phyloP scores from a whole-genome alignment of 1,139 yeast species.

The Yamadazyma sp. region DNA sequence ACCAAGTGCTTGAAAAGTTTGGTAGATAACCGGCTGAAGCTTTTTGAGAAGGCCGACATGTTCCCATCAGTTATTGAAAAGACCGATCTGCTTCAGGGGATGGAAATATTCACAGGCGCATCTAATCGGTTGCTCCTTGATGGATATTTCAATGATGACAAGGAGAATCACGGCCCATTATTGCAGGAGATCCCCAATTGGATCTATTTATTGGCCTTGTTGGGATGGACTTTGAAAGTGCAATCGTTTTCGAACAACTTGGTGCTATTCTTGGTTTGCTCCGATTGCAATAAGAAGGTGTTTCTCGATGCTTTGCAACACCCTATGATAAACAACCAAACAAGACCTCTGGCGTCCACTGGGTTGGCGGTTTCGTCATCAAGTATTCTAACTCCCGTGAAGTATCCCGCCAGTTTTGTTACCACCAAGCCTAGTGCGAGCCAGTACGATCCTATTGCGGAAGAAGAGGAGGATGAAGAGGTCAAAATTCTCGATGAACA shows the following conservation, averaged over 20 bases:
- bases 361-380: slow-evolving; percentile 23
- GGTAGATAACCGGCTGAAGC: slow-evolving; percentile 28
- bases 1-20: slow-evolving; percentile 28
- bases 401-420: slow-evolving; percentile 21
- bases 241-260: slow-evolving; percentile 29
- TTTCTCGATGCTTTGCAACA: slow-evolving; percentile 22
- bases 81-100: slow-evolving; percentile 7
- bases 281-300: slow-evolving; percentile 37
- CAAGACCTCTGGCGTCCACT: slow-evolving; percentile 8
- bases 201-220: slow-evolving; percentile 33
- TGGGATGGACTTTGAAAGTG: slow-evolving; percentile 39
- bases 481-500: slow-evolving; percentile 31
- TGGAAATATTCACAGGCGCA: slow-evolving; percentile 18
- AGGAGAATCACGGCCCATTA: slow-evolving; percentile 30
- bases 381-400: slow-evolving; percentile 33
- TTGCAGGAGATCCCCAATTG: slow-evolving; percentile 28
- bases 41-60: slow-evolving; percentile 25
- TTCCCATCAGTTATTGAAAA: slow-evolving; percentile 19
- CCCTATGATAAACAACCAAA: slow-evolving; percentile 8
- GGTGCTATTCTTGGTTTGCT: slow-evolving; percentile 34
- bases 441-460: slow-evolving; percentile 10
- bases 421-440: slow-evolving; percentile 2
- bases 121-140: slow-evolving; percentile 34
- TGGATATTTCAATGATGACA: slow-evolving; percentile 30
- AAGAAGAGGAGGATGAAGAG: slow-evolving; percentile 19